Conservation (phyloP, 108 stramenopile species). For the Craspedostauros australis region DNA sequence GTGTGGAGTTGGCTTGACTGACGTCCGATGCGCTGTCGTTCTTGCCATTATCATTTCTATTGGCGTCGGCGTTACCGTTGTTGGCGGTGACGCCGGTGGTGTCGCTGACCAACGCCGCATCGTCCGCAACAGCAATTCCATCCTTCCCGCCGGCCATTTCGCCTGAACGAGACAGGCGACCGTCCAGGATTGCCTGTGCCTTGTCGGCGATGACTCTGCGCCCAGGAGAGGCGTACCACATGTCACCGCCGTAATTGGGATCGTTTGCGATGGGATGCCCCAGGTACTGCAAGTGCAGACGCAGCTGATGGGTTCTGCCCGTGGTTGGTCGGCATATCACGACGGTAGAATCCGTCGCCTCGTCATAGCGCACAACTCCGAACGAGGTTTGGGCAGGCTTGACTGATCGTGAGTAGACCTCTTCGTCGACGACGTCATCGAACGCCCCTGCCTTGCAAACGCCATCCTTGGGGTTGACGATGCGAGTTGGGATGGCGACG, state of each 20-base stretch:
- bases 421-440: slow-evolving; percentile 37
- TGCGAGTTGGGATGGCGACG: slow-evolving; percentile 69
- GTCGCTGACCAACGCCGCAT: background rate
- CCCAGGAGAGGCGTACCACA: slow-evolving; percentile 54
- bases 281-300: slow-evolving; percentile 72
- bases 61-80: too few relatives aligned
- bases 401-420: slow-evolving; percentile 42
- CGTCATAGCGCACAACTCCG: slow-evolving; percentile 60
- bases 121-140: too few relatives aligned
- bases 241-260: slow-evolving; percentile 84
- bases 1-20: background rate
- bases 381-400: slow-evolving; percentile 79
- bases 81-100: background rate
- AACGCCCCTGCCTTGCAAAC: slow-evolving; percentile 72
- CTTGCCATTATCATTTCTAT: too few relatives aligned
- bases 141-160: too few relatives aligned
- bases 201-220: slow-evolving; percentile 11
- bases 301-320: slow-evolving; percentile 85
- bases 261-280: slow-evolving; percentile 89
- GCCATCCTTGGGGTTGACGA: slow-evolving; percentile 67
- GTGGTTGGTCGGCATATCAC: slow-evolving; percentile 60
- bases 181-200: too few relatives aligned
- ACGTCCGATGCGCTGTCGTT: background rate
- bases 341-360: slow-evolving; percentile 59
- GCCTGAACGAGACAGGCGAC: too few relatives aligned